Evolutionary conservation across 1,139 yeast species (phyloP).

Genomic region (Geotrichum candidum): DNA sequence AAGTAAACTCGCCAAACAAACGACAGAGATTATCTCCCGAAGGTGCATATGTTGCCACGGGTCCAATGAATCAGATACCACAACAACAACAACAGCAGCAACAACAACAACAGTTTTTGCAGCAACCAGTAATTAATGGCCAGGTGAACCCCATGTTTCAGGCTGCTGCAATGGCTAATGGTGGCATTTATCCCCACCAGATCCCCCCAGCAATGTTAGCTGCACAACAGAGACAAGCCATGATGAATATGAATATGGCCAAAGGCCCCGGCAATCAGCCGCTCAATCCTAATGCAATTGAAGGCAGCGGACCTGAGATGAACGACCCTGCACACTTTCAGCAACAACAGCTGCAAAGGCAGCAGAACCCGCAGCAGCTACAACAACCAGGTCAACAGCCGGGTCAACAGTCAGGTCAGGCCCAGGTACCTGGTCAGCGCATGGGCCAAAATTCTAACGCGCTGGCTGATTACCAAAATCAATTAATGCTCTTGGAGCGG

Average conservation of each 20-base stretch:
- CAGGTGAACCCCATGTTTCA: conserved; percentile 16
- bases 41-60: conserved; percentile 26
- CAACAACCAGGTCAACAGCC: conserved; percentile 18
- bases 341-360: conserved; percentile 6
- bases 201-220: conserved; percentile 12
- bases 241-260: conserved; percentile 5
- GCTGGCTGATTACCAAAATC: conserved; percentile 71
- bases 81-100: background rate
- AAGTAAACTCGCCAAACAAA: conserved; percentile 33
- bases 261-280: conserved; percentile 13
- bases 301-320: background rate
- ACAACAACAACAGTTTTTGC: conserved; percentile 12
- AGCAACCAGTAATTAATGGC: conserved; percentile 14
- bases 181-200: conserved; percentile 10
- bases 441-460: conserved; percentile 35
- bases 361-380: conserved; percentile 8
- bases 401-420: conserved; percentile 16
- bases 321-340: background rate
- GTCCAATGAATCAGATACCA: conserved; percentile 10
- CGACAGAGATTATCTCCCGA: conserved; percentile 38
- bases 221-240: conserved; percentile 10
- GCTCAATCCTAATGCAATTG: conserved; percentile 1
- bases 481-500: conserved; percentile 62
- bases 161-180: conserved; percentile 12
- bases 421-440: conserved; percentile 17